These are phyloP conservation scores for Verticillium alfalfae DNA, from an alignment of 2,329 filamentous ascomycete genomes.

Conservation along the genomic window DNA sequence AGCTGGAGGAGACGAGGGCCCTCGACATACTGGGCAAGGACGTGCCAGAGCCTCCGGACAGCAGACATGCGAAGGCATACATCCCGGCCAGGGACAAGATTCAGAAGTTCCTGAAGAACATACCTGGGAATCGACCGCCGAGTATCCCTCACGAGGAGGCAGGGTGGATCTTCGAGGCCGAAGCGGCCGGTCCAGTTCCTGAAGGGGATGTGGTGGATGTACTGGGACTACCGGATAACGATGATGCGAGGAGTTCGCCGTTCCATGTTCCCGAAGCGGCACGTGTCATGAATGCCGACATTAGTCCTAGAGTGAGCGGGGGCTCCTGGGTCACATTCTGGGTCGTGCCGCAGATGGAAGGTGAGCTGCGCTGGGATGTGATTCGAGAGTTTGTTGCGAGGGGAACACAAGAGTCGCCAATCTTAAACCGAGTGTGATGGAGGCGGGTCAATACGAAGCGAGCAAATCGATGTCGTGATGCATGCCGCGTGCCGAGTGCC, in stretches of 20 bases:
- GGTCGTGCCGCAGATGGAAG: slow-evolving; percentile 14
- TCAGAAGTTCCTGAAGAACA: neutral
- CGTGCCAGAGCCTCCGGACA: neutral
- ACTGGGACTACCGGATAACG: neutral
- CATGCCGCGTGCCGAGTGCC: neutral
- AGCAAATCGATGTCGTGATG: neutral
- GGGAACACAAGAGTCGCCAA: neutral
- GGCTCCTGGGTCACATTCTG: slow-evolving; percentile 24
- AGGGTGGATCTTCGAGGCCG: neutral
- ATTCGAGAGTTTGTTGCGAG: slow-evolving; percentile 15
- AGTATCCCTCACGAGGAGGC: neutral
- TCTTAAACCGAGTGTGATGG: neutral
- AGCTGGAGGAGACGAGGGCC: slow-evolving; percentile 24
- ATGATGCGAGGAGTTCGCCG: slow-evolving; percentile 12
- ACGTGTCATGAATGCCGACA: slow-evolving; percentile 22
- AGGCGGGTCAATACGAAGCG: neutral
- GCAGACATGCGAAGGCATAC: neutral
- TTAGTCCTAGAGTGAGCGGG: slow-evolving; percentile 16
- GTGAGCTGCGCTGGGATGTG: slow-evolving; percentile 19
- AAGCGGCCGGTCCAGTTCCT: neutral
- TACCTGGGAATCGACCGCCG: neutral
- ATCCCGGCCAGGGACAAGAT: neutral
- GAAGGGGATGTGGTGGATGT: neutral
- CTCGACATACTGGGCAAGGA: neutral
- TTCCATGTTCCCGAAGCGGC: slow-evolving; percentile 18